Conservation (phyloP, 1,139 yeast genomes). For the Geotrichum candidum region DNA sequence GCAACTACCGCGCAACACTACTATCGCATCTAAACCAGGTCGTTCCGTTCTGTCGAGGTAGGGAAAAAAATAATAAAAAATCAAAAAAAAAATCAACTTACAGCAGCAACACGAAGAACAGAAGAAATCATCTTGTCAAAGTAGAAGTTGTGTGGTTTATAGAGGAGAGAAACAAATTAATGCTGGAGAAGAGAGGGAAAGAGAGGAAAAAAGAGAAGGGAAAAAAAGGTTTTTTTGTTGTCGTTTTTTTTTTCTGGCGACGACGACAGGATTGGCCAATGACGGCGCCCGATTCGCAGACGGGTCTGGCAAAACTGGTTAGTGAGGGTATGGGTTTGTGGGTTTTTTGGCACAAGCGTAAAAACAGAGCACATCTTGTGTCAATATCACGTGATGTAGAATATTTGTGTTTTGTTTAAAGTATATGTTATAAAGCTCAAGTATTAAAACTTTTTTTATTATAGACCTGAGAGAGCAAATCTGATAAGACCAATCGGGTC, state of each 20-base stretch:
- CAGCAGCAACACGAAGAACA: conserved; percentile 19
- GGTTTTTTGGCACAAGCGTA: not conserved
- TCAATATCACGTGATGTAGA: not conserved
- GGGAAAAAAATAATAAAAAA: not conserved
- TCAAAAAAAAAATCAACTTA: conserved; percentile 1
- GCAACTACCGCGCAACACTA: not conserved
- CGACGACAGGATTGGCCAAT: not conserved
- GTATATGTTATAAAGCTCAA: too few species aligned
- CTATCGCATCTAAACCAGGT: not conserved
- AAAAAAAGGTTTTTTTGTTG: not conserved
- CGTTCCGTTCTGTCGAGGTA: not conserved
- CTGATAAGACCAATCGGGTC: too few species aligned
- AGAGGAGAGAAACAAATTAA: not conserved
- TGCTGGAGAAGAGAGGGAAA: not conserved
- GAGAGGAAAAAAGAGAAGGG: not conserved
- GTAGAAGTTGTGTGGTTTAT: not conserved
- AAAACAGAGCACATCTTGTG: not conserved
- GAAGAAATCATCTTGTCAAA: conserved; percentile 17
- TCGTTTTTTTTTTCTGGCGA: not conserved
- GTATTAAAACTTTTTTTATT: too few species aligned
- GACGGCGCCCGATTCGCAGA: not conserved
- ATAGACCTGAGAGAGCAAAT: too few species aligned
- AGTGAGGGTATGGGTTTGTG: not conserved
- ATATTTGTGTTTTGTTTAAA: too few species aligned
- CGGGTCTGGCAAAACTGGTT: not conserved